A percentile compares a stretch with the other conserved stretches of the same genome.
phyloP scores from a whole-genome alignment of 768 basidiomycete genomes.

The Agrocybe chaxingu region DNA sequence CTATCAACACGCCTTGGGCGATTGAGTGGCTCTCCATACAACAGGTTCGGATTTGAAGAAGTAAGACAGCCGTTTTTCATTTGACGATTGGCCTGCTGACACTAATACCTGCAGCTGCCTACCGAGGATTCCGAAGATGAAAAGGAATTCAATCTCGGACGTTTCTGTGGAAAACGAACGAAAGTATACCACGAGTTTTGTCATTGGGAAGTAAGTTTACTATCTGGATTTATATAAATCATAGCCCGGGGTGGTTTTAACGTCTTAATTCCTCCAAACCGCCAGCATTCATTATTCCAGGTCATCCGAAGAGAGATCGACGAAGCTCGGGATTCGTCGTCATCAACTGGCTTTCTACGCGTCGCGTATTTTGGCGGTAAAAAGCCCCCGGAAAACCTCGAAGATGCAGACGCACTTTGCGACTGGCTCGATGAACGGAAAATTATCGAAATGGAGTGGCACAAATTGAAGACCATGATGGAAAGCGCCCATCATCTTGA shows the following conservation, averaged over 20 bases:
- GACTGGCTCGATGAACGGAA: slow-evolving; percentile 76
- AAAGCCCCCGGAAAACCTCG: slow-evolving; percentile 61
- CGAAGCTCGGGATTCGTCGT: slow-evolving; percentile 36
- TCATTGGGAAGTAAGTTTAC: slow-evolving; percentile 75
- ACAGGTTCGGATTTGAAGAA: slow-evolving; percentile 55
- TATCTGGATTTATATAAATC: not conserved
- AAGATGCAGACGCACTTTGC: slow-evolving; percentile 75
- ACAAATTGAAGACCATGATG: slow-evolving; percentile 69
- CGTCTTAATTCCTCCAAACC: slow-evolving; percentile 4
- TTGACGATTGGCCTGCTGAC: not conserved
- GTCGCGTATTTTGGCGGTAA: slow-evolving; percentile 52
- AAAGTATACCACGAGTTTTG: slow-evolving; percentile 66
- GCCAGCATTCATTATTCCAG: slow-evolving; percentile 64
- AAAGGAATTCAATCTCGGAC: slow-evolving; percentile 62
- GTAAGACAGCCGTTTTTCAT: slow-evolving; percentile 9
- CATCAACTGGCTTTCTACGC: slow-evolving; percentile 48
- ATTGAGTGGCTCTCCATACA: slow-evolving; percentile 68
- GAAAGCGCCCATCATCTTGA: slow-evolving; percentile 69
- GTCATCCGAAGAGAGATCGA: slow-evolving; percentile 57
- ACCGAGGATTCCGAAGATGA: slow-evolving; percentile 11
- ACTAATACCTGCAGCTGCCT: not conserved
- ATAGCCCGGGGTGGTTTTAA: not conserved
- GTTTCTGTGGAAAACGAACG: slow-evolving; percentile 73
- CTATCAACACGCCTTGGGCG: slow-evolving; percentile 61
- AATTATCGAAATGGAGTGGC: slow-evolving; percentile 68